Conservation (phyloP, 805 yeast species). For the Pichia eremophila region DNA sequence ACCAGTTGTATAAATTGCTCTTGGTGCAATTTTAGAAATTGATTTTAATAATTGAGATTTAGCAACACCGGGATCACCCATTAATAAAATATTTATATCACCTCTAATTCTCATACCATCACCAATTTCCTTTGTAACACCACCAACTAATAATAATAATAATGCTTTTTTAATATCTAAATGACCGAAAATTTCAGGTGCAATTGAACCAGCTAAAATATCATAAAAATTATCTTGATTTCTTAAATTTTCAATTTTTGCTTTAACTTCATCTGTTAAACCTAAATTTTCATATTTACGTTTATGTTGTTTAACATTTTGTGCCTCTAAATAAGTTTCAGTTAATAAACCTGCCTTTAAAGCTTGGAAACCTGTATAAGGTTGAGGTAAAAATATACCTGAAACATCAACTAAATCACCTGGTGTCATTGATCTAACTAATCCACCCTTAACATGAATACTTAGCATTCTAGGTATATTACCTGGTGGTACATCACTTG, state of each 20-base stretch:
- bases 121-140: conserved; percentile 88
- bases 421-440: conserved; percentile 80
- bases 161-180: conserved; percentile 88
- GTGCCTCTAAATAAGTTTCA: conserved; percentile 88
- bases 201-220: conserved; percentile 76
- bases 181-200: conserved; percentile 96
- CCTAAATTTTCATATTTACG: conserved; percentile 67
- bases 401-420: conserved; percentile 93
- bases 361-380: conserved; percentile 93
- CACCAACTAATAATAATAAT: conserved; percentile 78
- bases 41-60: conserved; percentile 92
- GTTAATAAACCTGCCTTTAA: conserved; percentile 87
- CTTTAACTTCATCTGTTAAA: conserved; percentile 46
- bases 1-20: conserved; percentile 97
- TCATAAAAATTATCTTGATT: conserved; percentile 66
- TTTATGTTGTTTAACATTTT: conserved; percentile 78
- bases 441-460: conserved; percentile 83
- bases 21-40: conserved; percentile 85
- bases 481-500: conserved; percentile 96
- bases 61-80: conserved; percentile 99
- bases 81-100: conserved; percentile 86
- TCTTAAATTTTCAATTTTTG: conserved; percentile 46
- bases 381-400: conserved; percentile 88
- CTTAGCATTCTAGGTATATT: conserved; percentile 87
- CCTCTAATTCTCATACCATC: conserved; percentile 98